These are phyloP conservation scores for Aureobasidium musti DNA, from an alignment of 2,329 filamentous ascomycete genomes.

Conservation along the genomic window DNA sequence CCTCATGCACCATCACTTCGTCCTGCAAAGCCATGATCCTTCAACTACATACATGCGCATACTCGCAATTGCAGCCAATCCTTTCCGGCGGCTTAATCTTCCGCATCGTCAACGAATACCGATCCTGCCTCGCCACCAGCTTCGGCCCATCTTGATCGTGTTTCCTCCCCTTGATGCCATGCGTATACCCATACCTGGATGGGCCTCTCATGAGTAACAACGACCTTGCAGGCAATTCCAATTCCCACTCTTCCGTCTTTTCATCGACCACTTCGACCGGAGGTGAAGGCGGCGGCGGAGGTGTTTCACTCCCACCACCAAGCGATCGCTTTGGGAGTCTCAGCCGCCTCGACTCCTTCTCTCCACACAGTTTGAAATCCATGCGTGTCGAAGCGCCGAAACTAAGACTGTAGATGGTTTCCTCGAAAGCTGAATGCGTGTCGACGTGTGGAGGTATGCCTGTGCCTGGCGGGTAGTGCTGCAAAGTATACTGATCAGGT, in stretches of 20 bases:
- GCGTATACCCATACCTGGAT: constrained; percentile 24
- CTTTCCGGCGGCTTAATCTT: constrained; percentile 18
- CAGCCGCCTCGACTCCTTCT: constrained; percentile 23
- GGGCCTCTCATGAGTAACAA: constrained; percentile 24
- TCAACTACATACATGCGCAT: constrained; percentile 27
- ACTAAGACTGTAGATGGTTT: constrained; percentile 27
- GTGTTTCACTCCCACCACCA: constrained; percentile 7
- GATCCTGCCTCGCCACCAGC: constrained; percentile 12
- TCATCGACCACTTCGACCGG: not conserved
- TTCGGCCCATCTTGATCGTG: constrained; percentile 7
- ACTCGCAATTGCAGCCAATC: constrained; percentile 24
- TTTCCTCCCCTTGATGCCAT: constrained; percentile 28
- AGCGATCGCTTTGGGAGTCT: constrained; percentile 24
- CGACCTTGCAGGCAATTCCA: constrained; percentile 25
- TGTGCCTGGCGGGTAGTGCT: constrained; percentile 25
- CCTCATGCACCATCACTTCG: not conserved
- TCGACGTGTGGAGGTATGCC: constrained; percentile 29
- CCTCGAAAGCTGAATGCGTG: constrained; percentile 29
- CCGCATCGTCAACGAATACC: constrained; percentile 29
- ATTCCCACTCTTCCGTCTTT: constrained; percentile 24
- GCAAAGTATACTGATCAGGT: constrained; percentile 24
- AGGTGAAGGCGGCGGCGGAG: not conserved
- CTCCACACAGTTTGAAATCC: constrained; percentile 23
- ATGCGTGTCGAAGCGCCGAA: constrained; percentile 23
- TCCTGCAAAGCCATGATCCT: not conserved